Conservation (phyloP, 495 filamentous ascomycete species). For the Annulohypoxylon moriforme region DNA sequence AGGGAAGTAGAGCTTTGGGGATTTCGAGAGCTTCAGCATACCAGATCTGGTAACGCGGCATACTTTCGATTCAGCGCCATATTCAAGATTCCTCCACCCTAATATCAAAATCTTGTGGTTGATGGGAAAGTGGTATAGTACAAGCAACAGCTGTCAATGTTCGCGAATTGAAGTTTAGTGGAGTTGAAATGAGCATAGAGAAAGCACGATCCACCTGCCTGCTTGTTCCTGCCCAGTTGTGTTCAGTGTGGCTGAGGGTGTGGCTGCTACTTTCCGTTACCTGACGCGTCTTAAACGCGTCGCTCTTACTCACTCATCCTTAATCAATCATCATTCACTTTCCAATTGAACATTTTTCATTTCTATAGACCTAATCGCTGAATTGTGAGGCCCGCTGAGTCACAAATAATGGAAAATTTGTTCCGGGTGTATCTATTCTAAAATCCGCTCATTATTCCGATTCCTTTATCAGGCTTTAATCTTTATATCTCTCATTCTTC, state of each 20-base stretch:
- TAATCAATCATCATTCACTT: background rate
- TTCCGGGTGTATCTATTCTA: background rate
- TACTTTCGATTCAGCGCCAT: constrained; percentile 77
- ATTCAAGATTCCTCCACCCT: background rate
- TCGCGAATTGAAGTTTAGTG: background rate
- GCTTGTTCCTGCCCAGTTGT: background rate
- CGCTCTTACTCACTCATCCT: constrained; percentile 9
- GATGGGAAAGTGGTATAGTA: background rate
- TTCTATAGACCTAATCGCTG: background rate
- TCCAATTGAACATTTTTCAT: background rate
- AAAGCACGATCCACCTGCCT: background rate
- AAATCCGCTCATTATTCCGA: constrained; percentile 5
- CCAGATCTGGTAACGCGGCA: constrained; percentile 84
- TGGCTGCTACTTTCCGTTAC: constrained; percentile 4
- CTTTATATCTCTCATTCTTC: background rate
- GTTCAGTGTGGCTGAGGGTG: constrained; percentile 19
- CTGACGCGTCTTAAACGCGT: constrained; percentile 31
- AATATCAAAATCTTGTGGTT: background rate
- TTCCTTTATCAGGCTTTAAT: background rate
- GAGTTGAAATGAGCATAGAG: background rate
- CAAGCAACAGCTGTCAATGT: background rate
- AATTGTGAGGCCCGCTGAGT: background rate
- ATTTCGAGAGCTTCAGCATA: constrained; percentile 53
- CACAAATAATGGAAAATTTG: background rate
- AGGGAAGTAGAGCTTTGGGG: constrained; percentile 8